Evolutionary conservation across 1,284 basidiomycete species (phyloP), one percentile per base, ranked within the genome.

Genomic region (Moniliella sp.): DNA sequence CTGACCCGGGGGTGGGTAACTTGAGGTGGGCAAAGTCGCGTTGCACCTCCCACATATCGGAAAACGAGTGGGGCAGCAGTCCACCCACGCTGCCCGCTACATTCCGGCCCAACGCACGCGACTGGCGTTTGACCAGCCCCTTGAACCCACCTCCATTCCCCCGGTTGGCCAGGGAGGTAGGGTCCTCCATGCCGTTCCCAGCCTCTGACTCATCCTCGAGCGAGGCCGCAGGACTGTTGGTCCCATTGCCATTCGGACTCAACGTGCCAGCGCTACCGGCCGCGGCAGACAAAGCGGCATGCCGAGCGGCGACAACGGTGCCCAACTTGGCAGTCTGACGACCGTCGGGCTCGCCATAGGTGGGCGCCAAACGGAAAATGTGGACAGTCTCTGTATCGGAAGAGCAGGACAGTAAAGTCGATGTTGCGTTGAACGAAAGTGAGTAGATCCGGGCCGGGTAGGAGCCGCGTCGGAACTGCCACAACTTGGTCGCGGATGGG

Each of bases 1-100:
- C 52, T 47, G 7, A 64, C 73, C 80, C 80, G 27, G 70, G 72
- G 1, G 70, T 71, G n/a, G 86, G 82, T 18, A 97, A 63, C 54
- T 81, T 76, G 39, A 93, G 66, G 59, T 73, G 86, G 0, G 91
- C 88, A 61, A 97, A 97, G 58, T 93, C 88, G 3, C 91, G 68
- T 30, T 78, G 71, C 0, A 91, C 88, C 52, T 97, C 91, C 86
- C 86, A 97, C 66, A 94, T 76, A 59, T 93, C 86, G 7, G 84
- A 81, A 21, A 97, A 62, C 1, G 81, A 75, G 45, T 76, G 76
- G 0, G 88, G 91, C 4, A 94, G 68, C 56, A 91, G 91, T 0
- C 78, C 78, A 4, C 86, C 83, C 9, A 88, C 73, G 0, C 76
- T 76, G 9, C 44, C 47, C 0, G 37, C 49, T 7, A 54, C 35